Percentiles rank a stretch among this genome's conserved stretches.
Conservation (phyloP, 2,329 filamentous ascomycete species). For the Massarina eburnea region DNA sequence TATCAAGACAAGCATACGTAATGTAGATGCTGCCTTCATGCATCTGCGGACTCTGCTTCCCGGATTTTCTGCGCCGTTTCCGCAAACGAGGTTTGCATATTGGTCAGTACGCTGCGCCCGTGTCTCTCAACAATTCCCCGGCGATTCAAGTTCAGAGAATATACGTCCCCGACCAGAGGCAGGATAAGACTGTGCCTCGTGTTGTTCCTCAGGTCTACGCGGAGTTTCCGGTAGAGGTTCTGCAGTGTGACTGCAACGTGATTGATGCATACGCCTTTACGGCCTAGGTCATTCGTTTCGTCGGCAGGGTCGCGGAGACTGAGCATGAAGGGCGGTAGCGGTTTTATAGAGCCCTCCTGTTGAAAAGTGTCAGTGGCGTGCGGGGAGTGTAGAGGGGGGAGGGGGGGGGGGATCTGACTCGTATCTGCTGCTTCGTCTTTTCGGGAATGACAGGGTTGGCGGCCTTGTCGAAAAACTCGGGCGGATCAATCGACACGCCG, state of each 20-base stretch:
- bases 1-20: no score
- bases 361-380: constrained; percentile 8
- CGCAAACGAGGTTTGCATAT: constrained; percentile 8
- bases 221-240: constrained; percentile 16
- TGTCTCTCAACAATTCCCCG: constrained; percentile 18
- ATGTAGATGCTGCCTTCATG: no score
- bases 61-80: constrained; percentile 15
- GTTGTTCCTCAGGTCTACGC: constrained; percentile 15
- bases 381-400: neutral
- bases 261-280: constrained; percentile 50
- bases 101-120: constrained; percentile 9
- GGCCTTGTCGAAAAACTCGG: constrained; percentile 46
- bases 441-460: constrained; percentile 20
- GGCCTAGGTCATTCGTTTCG: constrained; percentile 59
- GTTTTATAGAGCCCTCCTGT: constrained; percentile 16
- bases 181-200: constrained; percentile 15
- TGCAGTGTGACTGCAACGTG: constrained; percentile 52
- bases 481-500: constrained; percentile 55
- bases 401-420: constrained; percentile 12
- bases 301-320: constrained; percentile 63
- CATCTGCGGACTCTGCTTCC: constrained; percentile 5
- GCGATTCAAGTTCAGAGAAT: constrained; percentile 13
- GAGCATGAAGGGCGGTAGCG: constrained; percentile 43
- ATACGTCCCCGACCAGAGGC: constrained; percentile 21
- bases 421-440: constrained; percentile 14